Evolutionary conservation across 2,329 filamentous ascomycete species (phyloP), one percentile per base, ranked within the genome.

Genomic region (Coniella lustricola): DNA sequence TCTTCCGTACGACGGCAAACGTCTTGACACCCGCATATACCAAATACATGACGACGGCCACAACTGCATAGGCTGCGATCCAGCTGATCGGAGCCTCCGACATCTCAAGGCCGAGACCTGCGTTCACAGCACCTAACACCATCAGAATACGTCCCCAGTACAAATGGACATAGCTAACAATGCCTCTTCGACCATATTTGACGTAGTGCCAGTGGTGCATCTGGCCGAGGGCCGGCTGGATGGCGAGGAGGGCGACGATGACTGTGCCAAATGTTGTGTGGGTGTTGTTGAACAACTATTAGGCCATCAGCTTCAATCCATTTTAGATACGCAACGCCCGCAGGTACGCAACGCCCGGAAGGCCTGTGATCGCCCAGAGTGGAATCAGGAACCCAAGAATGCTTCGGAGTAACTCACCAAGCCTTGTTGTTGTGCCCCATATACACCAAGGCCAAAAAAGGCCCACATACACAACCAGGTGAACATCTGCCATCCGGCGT

Each of bases 111-210:
- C 82, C 82, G 3, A 85, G 62, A 0, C 81, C 82, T 48, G 81
- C 82, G 56, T 85, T 85, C 56, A 84, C 60, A 38, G 84, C 68
- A 21, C 78, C 81, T 3, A 84, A 59, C 16, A 76, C 48, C 54
- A 85, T 76, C 37, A 84, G 61, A 1, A 66, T 56, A 16, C 81
- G 73, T 12, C 82, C 82, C 57, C 74, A 81, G 78, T 79, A 84
- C 55, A 82, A 75, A 59, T 85, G 82, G 1, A 67, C 59, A 54
- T 82, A 64, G 54, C 77, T 80, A 52, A 82, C 59, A 35, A 67
- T 14, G 7, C 74, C 74, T 32, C 81, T 76, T 21, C 57, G 38
- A 45, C 70, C 63, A 46, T 73, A 61, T 58, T 69, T 70, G 48
- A 70, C 56, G 61, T 69, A 84, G 58, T 77, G 63, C 29, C 59